A percentile compares a stretch with the other conserved stretches of the same genome.
Evolutionary conservation across 768 basidiomycete species (phyloP).

Genomic region (Candolleomyces eurysporus): DNA sequence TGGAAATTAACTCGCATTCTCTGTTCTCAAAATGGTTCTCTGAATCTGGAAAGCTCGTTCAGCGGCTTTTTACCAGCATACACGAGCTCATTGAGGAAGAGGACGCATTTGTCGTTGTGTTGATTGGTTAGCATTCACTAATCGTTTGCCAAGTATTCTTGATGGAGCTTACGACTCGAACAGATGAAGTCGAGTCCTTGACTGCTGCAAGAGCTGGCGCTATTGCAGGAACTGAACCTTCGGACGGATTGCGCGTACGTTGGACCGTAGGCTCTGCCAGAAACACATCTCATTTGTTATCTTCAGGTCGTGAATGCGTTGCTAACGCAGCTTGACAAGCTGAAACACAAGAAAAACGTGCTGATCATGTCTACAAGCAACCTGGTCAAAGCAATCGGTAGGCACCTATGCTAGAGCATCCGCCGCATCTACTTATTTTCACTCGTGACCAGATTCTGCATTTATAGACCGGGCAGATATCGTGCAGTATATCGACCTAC

Average conservation of each 20-base stretch:
- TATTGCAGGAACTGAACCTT: conserved; percentile 93
- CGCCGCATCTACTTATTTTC: background rate
- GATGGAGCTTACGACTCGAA: background rate
- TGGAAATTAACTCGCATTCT: conserved; percentile 98
- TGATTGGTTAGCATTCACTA: conserved; percentile 64
- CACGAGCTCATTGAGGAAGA: conserved; percentile 92
- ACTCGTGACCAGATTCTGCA: conserved; percentile 67
- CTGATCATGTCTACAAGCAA: conserved; percentile 97
- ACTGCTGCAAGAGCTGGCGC: conserved; percentile 94
- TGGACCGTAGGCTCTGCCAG: background rate
- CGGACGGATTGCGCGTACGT: conserved; percentile 66
- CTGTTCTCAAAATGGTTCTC: conserved; percentile 99
- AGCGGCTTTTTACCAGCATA: conserved; percentile 85
- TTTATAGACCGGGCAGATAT: conserved; percentile 98
- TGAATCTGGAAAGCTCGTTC: conserved; percentile 97
- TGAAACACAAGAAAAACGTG: conserved; percentile 91
- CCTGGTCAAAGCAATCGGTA: conserved; percentile 91
- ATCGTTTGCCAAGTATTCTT: background rate
- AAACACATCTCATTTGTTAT: too few relatives aligned
- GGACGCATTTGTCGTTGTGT: conserved; percentile 85
- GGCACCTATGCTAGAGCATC: background rate
- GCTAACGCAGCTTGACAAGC: conserved; percentile 93
- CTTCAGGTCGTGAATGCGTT: conserved; percentile 93
- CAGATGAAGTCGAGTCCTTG: conserved; percentile 95
- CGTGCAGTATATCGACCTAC: conserved; percentile 90